Conservation (phyloP, 2,329 filamentous ascomycete genomes). For the Rhynchosporium secalis region DNA sequence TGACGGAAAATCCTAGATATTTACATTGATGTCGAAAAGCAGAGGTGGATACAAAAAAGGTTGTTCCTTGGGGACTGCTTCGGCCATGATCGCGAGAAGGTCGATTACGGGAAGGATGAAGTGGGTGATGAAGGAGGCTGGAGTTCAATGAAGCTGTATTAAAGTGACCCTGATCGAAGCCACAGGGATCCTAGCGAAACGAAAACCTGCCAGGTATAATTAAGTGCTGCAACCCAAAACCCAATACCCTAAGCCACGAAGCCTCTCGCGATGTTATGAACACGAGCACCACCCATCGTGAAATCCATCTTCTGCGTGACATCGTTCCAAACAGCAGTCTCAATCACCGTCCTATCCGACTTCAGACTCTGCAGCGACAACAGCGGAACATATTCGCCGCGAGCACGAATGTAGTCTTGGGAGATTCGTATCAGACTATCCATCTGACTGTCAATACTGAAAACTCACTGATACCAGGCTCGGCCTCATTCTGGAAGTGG, state of each 20-base stretch:
- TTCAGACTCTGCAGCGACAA: too few species aligned
- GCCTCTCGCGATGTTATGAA: neutral
- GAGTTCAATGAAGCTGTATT: neutral
- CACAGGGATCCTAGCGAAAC: too few species aligned
- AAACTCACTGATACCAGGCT: neutral
- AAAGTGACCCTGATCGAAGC: neutral
- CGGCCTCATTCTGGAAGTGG: neutral
- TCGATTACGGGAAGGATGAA: constrained; percentile 7
- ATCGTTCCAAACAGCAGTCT: too few species aligned
- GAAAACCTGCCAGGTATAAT: too few species aligned
- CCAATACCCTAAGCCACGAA: neutral
- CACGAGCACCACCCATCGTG: neutral
- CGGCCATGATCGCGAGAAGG: neutral
- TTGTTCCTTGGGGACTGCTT: constrained; percentile 20
- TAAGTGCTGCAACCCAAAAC: too few species aligned
- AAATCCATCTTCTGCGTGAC: too few species aligned
- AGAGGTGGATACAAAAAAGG: constrained; percentile 14
- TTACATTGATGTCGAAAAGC: constrained; percentile 11
- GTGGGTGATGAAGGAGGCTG: constrained; percentile 6
- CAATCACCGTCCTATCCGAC: too few species aligned
- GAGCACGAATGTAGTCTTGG: too few species aligned
- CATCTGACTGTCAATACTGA: too few species aligned
- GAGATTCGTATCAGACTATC: too few species aligned
- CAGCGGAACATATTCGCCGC: too few species aligned
- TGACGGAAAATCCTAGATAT: constrained; percentile 16